Conservation (phyloP, 305 asterid genomes). For the Fraxinus ornus region DNA sequence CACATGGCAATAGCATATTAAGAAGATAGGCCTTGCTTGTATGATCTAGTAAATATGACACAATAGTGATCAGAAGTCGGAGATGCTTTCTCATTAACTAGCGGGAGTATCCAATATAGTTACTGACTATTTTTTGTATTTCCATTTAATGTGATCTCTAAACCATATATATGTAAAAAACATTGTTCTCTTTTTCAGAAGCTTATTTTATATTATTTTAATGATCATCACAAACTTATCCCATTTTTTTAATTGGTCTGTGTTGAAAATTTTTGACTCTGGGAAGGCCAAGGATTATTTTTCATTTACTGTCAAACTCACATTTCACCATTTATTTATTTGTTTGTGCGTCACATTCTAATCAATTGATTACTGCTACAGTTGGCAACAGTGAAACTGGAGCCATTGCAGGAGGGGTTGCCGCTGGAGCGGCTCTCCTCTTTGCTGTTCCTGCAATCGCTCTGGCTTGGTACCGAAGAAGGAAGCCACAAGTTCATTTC, state of each 20-base stretch:
- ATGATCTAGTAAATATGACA: slow-evolving; percentile 6
- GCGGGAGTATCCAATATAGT: neutral
- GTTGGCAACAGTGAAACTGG: slow-evolving; percentile 60
- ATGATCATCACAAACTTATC: neutral
- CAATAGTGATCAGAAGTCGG: neutral
- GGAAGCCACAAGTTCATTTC: slow-evolving; percentile 59
- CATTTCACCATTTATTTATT: slow-evolving; percentile 10
- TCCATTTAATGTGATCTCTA: neutral
- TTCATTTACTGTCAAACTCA: slow-evolving; percentile 3
- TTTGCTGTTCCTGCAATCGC: slow-evolving; percentile 69
- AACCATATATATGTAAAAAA: neutral
- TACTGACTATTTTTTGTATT: neutral
- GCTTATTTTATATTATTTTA: neutral
- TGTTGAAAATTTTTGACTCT: slow-evolving; percentile 7
- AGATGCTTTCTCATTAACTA: slow-evolving; percentile 2
- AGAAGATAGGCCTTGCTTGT: slow-evolving; percentile 2
- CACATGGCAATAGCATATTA: neutral
- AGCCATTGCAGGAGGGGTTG: slow-evolving; percentile 75
- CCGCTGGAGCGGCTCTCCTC: slow-evolving; percentile 73
- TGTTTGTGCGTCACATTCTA: slow-evolving; percentile 15
- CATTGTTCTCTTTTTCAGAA: neutral
- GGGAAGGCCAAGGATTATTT: neutral
- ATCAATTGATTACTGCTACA: slow-evolving; percentile 34
- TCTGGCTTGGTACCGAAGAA: slow-evolving; percentile 54
- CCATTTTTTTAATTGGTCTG: neutral